These are phyloP conservation scores for Dactylonectria macrodidyma DNA, from an alignment of 2,329 filamentous ascomycete species.

Conservation along the genomic window DNA sequence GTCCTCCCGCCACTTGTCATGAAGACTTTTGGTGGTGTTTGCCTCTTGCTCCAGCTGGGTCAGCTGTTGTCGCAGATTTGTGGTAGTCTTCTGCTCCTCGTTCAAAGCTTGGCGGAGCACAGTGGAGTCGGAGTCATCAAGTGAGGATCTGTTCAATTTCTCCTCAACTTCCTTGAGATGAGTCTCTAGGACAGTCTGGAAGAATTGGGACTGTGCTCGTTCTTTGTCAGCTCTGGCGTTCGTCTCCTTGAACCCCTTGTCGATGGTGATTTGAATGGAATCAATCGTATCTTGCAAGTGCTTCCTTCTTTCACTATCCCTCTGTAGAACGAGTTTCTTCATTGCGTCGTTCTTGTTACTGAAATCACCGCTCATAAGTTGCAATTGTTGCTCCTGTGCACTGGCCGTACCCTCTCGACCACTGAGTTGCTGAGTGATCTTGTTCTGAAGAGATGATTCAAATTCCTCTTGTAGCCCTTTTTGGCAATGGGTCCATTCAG, in stretches of 20 bases:
- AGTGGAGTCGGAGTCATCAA: not conserved
- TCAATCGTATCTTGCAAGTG: conserved; percentile 37
- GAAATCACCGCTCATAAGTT: conserved; percentile 36
- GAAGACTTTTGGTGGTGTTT: conserved; percentile 37
- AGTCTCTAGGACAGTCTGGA: conserved; percentile 34
- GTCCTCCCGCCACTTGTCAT: conserved; percentile 47
- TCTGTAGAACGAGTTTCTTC: conserved; percentile 18
- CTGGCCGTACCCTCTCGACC: conserved; percentile 39
- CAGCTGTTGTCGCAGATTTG: conserved; percentile 40
- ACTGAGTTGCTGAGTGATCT: conserved; percentile 38
- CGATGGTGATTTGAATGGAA: conserved; percentile 41
- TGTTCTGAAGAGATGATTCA: conserved; percentile 25
- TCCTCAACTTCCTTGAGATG: conserved; percentile 41
- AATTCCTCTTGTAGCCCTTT: conserved; percentile 17
- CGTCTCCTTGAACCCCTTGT: conserved; percentile 43
- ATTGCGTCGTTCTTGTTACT: conserved; percentile 38
- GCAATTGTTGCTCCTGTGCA: conserved; percentile 42
- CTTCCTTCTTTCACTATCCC: conserved; percentile 32
- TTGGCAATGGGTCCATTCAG: conserved; percentile 24
- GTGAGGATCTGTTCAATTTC: conserved; percentile 29
- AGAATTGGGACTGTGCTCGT: conserved; percentile 32
- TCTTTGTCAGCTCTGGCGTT: conserved; percentile 36
- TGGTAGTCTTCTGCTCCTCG: conserved; percentile 30
- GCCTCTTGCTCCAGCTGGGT: conserved; percentile 41
- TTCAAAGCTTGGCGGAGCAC: conserved; percentile 25